Conservation (phyloP, 257 asterid genomes). For the Ehretia macrophylla region DNA sequence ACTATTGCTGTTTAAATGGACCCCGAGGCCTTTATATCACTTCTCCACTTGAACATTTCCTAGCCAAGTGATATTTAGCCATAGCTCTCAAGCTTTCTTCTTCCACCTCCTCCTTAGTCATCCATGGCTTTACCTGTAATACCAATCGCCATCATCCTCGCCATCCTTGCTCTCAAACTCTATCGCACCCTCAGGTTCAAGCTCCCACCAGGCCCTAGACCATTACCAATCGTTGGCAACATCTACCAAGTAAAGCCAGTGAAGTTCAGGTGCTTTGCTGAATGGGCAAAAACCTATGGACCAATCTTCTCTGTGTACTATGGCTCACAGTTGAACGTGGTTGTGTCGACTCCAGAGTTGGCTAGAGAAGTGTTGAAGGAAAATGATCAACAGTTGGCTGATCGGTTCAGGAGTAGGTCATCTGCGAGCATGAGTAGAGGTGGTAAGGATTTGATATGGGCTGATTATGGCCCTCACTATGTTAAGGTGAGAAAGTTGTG, state of each 20-base stretch:
- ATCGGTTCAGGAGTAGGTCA: background rate
- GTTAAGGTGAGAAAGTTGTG: constrained; percentile 4
- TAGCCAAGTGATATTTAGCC: too few species aligned
- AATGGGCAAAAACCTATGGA: background rate
- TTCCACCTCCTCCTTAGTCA: background rate
- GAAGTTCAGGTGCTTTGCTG: background rate
- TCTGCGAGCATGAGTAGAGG: background rate
- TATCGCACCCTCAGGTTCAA: background rate
- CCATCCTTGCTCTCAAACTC: background rate
- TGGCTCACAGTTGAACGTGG: background rate
- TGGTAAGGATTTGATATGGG: constrained; percentile 3
- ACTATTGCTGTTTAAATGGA: too few species aligned
- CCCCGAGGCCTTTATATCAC: too few species aligned
- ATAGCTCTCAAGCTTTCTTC: too few species aligned
- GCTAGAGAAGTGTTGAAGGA: background rate
- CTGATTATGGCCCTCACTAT: constrained; percentile 7
- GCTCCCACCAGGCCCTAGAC: background rate
- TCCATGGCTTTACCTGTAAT: background rate
- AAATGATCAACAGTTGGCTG: constrained; percentile 3
- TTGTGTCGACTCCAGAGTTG: background rate
- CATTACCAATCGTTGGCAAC: background rate
- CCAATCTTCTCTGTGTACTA: background rate
- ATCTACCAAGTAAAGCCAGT: background rate
- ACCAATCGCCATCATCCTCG: background rate
- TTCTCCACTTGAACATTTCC: too few species aligned